Evolutionary conservation across 257 asterid species (phyloP).

Genomic region (Thymus quinquecostatus): DNA sequence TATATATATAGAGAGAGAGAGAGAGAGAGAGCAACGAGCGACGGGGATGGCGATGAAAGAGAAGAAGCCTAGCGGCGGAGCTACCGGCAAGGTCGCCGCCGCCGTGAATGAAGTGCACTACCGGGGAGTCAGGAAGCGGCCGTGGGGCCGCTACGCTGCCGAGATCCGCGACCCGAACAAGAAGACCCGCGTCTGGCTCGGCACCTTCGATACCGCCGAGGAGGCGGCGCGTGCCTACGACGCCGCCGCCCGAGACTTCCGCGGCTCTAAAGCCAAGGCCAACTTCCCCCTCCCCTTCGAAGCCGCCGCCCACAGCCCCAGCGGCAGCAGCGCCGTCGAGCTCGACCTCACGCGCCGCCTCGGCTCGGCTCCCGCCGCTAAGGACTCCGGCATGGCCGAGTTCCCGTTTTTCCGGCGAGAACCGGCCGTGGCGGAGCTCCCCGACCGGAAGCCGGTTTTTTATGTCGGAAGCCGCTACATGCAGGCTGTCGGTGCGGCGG

Average conservation of each 20-base stretch:
- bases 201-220: conserved; percentile 37
- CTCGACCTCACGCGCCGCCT: conserved; percentile 34
- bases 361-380: background rate
- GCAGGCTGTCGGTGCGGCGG: background rate
- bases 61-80: conserved; percentile 5
- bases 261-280: conserved; percentile 31
- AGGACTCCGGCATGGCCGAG: background rate
- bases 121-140: conserved; percentile 33
- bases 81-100: background rate
- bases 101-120: conserved; percentile 24
- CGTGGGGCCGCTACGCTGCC: conserved; percentile 39
- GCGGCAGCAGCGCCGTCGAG: conserved; percentile 16
- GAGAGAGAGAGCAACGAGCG: background rate
- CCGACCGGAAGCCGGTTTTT: conserved; percentile 12
- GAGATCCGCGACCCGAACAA: conserved; percentile 36
- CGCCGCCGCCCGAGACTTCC: conserved; percentile 29
- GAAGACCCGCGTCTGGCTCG: conserved; percentile 34
- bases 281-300: conserved; percentile 23
- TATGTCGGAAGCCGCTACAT: background rate
- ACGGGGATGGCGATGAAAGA: conserved; percentile 25
- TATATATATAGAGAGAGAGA: background rate
- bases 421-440: conserved; percentile 7
- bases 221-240: conserved; percentile 37
- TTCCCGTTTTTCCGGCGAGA: background rate
- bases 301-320: background rate